These are phyloP conservation scores for Fusarium sp. DNA, from an alignment of 2,329 filamentous ascomycete genomes.

Conservation along the genomic window DNA sequence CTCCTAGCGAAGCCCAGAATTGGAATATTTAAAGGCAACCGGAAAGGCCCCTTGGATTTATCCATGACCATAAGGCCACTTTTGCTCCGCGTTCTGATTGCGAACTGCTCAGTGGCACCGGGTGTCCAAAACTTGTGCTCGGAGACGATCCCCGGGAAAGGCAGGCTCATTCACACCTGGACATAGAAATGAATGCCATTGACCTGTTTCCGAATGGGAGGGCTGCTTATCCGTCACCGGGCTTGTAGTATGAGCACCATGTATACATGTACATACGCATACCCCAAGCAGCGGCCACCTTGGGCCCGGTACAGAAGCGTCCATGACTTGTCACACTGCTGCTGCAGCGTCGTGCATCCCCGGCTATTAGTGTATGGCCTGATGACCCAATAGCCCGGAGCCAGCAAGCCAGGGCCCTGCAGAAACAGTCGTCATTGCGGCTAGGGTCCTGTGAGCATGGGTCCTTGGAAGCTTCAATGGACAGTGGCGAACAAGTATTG, in stretches of 20 bases:
- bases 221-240: slow-evolving; percentile 1
- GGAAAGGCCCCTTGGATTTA: slow-evolving; percentile 8
- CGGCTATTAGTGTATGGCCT: slow-evolving; percentile 30
- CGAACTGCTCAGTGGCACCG: slow-evolving; percentile 10
- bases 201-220: slow-evolving; percentile 6
- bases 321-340: slow-evolving; percentile 32
- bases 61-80: slow-evolving; percentile 11
- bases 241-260: background rate
- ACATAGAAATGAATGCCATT: background rate
- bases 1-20: slow-evolving; percentile 17
- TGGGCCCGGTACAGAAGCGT: slow-evolving; percentile 16
- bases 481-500: slow-evolving; percentile 1
- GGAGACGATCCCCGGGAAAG: slow-evolving; percentile 28
- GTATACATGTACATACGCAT: background rate
- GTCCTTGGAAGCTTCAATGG: background rate
- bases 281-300: slow-evolving; percentile 6
- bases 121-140: slow-evolving; percentile 10
- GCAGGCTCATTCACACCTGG: slow-evolving; percentile 5
- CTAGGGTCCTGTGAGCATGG: slow-evolving; percentile 17
- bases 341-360: slow-evolving; percentile 42
- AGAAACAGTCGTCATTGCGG: slow-evolving; percentile 30
- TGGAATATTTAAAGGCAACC: slow-evolving; percentile 8
- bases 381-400: slow-evolving; percentile 29
- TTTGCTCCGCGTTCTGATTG: slow-evolving; percentile 20
- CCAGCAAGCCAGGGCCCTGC: slow-evolving; percentile 11